Evolutionary conservation across 2,329 filamentous ascomycete genomes (phyloP).

Genomic region (Exophiala dermatitidis): DNA sequence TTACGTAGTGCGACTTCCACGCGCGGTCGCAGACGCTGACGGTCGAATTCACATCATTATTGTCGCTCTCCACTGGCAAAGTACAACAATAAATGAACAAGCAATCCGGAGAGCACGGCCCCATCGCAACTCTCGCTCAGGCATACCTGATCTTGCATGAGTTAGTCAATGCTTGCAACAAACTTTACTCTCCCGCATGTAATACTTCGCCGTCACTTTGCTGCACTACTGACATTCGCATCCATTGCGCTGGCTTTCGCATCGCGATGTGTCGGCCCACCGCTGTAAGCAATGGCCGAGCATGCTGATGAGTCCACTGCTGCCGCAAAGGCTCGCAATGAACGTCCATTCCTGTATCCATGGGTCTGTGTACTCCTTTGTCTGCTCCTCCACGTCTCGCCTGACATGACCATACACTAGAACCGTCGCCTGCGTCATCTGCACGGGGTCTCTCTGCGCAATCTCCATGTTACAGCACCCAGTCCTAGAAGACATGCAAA

Average conservation of each 20-base stretch:
- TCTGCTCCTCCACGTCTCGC: neutral
- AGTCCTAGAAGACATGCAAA: conserved; percentile 46
- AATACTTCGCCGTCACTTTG: neutral
- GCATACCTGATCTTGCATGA: no score
- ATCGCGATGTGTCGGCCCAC: conserved; percentile 14
- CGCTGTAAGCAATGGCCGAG: conserved; percentile 15
- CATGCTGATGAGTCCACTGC: conserved; percentile 9
- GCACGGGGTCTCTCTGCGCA: conserved; percentile 77
- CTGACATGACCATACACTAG: conserved; percentile 35
- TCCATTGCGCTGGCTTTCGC: neutral
- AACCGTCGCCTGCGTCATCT: conserved; percentile 86
- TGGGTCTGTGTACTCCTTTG: conserved; percentile 34
- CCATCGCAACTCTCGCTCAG: no score
- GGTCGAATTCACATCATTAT: no score
- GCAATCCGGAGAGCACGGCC: no score
- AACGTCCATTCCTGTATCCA: conserved; percentile 46
- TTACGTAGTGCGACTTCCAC: no score
- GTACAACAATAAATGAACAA: no score
- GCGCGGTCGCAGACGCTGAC: no score
- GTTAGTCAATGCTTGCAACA: no score
- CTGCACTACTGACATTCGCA: neutral
- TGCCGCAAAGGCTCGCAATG: conserved; percentile 21
- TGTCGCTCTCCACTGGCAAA: no score
- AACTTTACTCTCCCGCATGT: neutral
- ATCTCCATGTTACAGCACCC: conserved; percentile 61